A percentile compares a stretch with the other conserved stretches of the same genome.
Evolutionary conservation across 305 asterid species (phyloP).

Genomic region (Fraxinus albicans): DNA sequence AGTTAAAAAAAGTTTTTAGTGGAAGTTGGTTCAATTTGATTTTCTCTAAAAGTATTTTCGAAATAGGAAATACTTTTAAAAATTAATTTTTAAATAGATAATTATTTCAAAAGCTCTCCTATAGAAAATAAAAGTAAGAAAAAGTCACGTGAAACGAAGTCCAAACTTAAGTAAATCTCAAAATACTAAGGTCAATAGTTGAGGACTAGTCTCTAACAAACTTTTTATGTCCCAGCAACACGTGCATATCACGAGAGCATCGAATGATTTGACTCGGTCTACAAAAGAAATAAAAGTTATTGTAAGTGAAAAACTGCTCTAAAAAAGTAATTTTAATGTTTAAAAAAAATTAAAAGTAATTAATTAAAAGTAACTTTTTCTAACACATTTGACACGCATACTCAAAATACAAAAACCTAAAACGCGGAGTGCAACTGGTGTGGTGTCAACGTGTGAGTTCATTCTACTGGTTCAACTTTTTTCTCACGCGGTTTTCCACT

Average conservation of each 20-base stretch:
- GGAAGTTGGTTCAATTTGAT: no score
- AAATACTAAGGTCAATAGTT: neutral
- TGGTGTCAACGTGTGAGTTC: neutral
- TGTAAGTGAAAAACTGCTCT: no score
- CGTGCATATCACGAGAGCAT: neutral
- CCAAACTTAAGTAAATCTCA: neutral
- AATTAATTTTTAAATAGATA: no score
- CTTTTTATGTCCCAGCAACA: neutral
- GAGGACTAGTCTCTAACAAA: neutral
- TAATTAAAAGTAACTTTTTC: neutral
- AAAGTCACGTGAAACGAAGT: no score
- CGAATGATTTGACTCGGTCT: neutral
- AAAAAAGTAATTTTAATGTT: no score
- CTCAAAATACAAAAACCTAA: neutral
- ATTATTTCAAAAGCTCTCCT: no score
- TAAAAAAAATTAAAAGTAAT: no score
- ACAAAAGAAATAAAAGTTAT: neutral
- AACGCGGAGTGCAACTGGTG: neutral
- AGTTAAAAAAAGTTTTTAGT: no score
- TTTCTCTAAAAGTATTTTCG: no score
- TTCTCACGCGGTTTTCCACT: constrained; percentile 1
- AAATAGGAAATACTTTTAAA: no score
- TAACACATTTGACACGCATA: neutral
- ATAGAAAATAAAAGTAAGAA: no score
- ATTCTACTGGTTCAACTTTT: neutral